These are phyloP conservation scores for Sarcomyxa edulis DNA, from an alignment of 768 basidiomycete species.

Conservation along the genomic window DNA sequence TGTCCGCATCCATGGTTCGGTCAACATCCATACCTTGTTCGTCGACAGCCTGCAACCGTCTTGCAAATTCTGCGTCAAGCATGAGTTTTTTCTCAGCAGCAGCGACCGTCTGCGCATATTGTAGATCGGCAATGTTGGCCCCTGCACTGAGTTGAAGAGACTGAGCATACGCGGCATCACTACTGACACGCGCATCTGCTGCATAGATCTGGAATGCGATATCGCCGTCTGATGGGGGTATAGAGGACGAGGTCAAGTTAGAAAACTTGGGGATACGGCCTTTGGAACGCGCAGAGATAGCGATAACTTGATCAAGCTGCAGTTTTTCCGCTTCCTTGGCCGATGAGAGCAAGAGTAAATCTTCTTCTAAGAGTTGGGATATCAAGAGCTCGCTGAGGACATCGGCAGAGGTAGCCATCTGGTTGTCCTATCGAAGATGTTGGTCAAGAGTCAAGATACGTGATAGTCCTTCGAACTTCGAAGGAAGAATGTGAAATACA, in stretches of 20 bases:
- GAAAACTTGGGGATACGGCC: constrained; percentile 18
- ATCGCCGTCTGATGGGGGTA: constrained; percentile 17
- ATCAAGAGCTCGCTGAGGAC: too few relatives aligned
- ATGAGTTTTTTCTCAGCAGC: constrained; percentile 29
- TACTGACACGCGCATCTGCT: constrained; percentile 19
- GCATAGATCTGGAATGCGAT: constrained; percentile 22
- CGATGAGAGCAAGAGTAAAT: too few relatives aligned
- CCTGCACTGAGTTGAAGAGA: constrained; percentile 22
- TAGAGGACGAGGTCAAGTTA: not conserved
- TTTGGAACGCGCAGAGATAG: constrained; percentile 18
- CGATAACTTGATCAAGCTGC: constrained; percentile 24
- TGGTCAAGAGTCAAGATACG: too few relatives aligned
- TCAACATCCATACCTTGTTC: constrained; percentile 22
- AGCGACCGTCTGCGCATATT: constrained; percentile 30
- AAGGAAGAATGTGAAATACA: too few relatives aligned
- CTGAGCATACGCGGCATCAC: constrained; percentile 27
- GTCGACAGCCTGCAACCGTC: constrained; percentile 23
- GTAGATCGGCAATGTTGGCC: constrained; percentile 17
- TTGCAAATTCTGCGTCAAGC: constrained; percentile 31
- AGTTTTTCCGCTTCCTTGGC: constrained; percentile 26
- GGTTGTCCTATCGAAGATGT: too few relatives aligned
- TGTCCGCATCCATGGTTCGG: constrained; percentile 24
- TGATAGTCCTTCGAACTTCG: too few relatives aligned
- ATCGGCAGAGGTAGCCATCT: too few relatives aligned
- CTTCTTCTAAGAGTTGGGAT: too few relatives aligned